Evolutionary conservation across 2,329 filamentous ascomycete genomes (phyloP), one percentile per base, ranked within the genome.

Genomic region (Diaporthe velutina): DNA sequence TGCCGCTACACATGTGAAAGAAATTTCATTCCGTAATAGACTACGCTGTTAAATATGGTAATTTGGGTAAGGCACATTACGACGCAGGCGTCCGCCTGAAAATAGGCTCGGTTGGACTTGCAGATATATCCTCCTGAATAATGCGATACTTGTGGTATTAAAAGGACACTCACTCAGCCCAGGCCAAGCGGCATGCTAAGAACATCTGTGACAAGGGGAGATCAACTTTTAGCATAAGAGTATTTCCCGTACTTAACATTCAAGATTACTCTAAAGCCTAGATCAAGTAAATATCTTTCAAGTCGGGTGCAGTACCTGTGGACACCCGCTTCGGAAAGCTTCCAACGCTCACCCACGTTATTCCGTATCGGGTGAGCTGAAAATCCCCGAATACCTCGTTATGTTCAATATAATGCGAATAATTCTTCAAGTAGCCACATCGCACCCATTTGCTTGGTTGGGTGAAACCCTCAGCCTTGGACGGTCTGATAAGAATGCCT

Each of bases 201-300:
- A 42, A 1, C 8, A 48, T 10, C 5, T 48, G 5, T 1, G n/a
- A 15, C 19, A 1, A n/a, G 19, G 45, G 45, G 6, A 48, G 9
- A 48, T 8, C 22, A 1, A 48, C 45, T 3, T 48, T 6, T 10
- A n/a, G 42, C 45, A n/a, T 19, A 8, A n/a, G 8, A 48, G n/a
- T 2, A 48, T 4, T 22, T 50, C 1, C 17, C 0, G 9, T n/a
- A 50, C 22, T 22, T 4, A 0, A 50, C 22, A 9, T n/a, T 9
- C 6, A 50, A 50, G 22, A 50, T n/a, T 50, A 1, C 0, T n/a
- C 0, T n/a, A 50, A 12, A 50, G 4, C 1, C 89, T 94, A 66
- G 1, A 66, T 7, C 5, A 66, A 22, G 40, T 66, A 48, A 45
- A 66, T 48, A 48, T 66, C 60, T 33, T 66, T 40, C 40, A 66